Evolutionary conservation across 306 rosid species (phyloP), one percentile per base, ranked within the genome.

Genomic region (Quercus aquifolioides): DNA sequence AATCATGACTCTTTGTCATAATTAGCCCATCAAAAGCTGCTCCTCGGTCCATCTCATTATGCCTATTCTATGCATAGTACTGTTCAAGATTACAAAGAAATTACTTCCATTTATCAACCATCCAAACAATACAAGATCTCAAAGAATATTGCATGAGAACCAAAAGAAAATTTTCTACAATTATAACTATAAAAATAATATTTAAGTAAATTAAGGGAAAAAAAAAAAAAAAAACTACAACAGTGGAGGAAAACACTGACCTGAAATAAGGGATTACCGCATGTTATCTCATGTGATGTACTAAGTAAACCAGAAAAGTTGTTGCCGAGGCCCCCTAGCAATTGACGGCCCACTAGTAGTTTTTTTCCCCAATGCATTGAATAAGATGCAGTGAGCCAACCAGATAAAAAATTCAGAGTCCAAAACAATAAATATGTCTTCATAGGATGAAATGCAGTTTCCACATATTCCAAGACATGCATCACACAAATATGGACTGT

Each of bases 201-300:
- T 26, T 74, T 26, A 30, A 33, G 21, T 30, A 33, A 59, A 33
- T 6, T 30, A 30, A 30, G 26, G 25, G 26, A 28, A 28, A 28
- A 26, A 3, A 3, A 28, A 28, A 28, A 26, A 28, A 28, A 28
- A 12, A 49, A 52, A 30, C 1, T 46, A 10, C 5, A 30, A 2
- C 12, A 64, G 18, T 8, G 41, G 69, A n/a, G 18, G 4, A 71
- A 52, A n/a, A 30, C 41, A 74, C 85, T 76, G 68, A 92, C 98
- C 95, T 94, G 97, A 71, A 88, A 89, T 62, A 88, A 79, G 78
- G 82, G 85, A 84, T 63, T 84, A 78, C 38, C 55, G 86, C 85
- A 79, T 67, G 80, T 12, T 79, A 76, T 63, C 85, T 85, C 97
- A 33, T 75, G 85, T n/a, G 92, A 81, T 65, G 87, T 25, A 74